Evolutionary conservation across 1,284 basidiomycete genomes (phyloP).

Genomic region (Heterobasidion parviporum): DNA sequence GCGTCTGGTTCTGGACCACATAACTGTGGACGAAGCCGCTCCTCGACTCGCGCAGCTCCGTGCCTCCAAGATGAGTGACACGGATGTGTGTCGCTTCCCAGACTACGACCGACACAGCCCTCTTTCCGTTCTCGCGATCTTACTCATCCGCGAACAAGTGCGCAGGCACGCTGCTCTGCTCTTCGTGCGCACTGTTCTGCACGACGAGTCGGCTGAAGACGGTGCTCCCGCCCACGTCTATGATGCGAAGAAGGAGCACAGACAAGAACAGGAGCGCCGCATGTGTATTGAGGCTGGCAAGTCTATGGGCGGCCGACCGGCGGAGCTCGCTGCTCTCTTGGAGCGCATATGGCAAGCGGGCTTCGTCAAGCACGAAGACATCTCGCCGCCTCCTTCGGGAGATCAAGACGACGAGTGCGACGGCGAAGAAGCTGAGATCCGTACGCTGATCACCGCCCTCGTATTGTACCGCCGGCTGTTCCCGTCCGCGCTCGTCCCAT

Average conservation of each 20-base stretch:
- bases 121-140: conserved; percentile 39
- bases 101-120: conserved; percentile 19
- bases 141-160: conserved; percentile 44
- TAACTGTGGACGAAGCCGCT: conserved; percentile 41
- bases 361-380: conserved; percentile 21
- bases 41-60: conserved; percentile 25
- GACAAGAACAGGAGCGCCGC: conserved; percentile 29
- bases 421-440: conserved; percentile 30
- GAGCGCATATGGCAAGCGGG: conserved; percentile 42
- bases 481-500: conserved; percentile 28
- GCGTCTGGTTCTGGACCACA: conserved; percentile 41
- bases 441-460: conserved; percentile 44
- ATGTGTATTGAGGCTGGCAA: conserved; percentile 47
- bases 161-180: conserved; percentile 14
- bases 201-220: background rate
- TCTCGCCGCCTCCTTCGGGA: conserved; percentile 5
- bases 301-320: conserved; percentile 50
- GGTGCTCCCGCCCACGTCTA: conserved; percentile 16
- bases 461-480: conserved; percentile 53
- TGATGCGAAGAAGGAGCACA: conserved; percentile 25
- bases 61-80: background rate
- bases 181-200: conserved; percentile 10
- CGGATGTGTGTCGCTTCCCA: background rate
- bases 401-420: conserved; percentile 19
- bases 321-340: conserved; percentile 42